These are phyloP conservation scores for Penicillium waksmanii DNA, from an alignment of 495 filamentous ascomycete genomes.

Conservation along the genomic window DNA sequence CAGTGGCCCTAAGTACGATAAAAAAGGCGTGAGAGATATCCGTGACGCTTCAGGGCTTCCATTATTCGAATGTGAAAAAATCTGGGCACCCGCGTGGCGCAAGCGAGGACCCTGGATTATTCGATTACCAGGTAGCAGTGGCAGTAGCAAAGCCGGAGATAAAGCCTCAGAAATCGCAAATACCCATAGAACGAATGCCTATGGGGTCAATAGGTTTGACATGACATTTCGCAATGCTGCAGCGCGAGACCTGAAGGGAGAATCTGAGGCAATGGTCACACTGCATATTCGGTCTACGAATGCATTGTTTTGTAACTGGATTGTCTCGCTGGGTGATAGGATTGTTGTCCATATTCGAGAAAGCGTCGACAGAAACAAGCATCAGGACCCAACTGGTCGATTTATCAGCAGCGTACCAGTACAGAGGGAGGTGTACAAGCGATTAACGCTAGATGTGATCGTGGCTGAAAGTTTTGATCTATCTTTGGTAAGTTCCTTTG, in stretches of 20 bases:
- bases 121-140: slow-evolving; percentile 16
- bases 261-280: slow-evolving; percentile 14
- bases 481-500: slow-evolving; percentile 15
- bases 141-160: too few species aligned
- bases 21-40: slow-evolving; percentile 19
- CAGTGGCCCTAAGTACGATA: slow-evolving; percentile 23
- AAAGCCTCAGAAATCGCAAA: slow-evolving; percentile 18
- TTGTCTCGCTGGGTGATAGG: slow-evolving; percentile 3
- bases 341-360: slow-evolving; percentile 27
- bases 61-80: slow-evolving; percentile 18
- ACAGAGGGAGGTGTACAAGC: background rate
- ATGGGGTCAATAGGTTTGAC: background rate
- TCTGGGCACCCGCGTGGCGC: background rate
- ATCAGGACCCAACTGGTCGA: background rate
- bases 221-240: slow-evolving; percentile 21
- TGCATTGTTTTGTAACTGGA: slow-evolving; percentile 2
- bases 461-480: slow-evolving; percentile 26
- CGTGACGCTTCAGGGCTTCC: slow-evolving; percentile 27
- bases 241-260: slow-evolving; percentile 8
- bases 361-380: slow-evolving; percentile 18
- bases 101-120: slow-evolving; percentile 18
- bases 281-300: slow-evolving; percentile 11
- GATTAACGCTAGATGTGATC: slow-evolving; percentile 17
- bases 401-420: background rate
- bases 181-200: slow-evolving; percentile 1